These are phyloP conservation scores for Nepenthes gracilis DNA, from an alignment of 148 eudicot genomes.

Conservation along the genomic window DNA sequence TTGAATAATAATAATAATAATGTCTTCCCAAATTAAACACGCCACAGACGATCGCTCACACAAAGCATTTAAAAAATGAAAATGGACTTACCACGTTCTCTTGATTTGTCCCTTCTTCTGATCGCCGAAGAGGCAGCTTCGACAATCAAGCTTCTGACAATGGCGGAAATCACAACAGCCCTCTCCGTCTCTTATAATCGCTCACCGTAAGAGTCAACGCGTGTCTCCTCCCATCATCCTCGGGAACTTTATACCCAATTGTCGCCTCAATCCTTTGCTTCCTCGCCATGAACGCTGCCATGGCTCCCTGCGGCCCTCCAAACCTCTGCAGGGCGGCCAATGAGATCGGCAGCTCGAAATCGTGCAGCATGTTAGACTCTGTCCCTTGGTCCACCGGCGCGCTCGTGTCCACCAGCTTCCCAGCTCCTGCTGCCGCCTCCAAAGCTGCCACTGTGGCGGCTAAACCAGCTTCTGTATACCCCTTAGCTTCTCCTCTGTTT, in stretches of 20 bases:
- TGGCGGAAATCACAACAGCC: conserved; percentile 16
- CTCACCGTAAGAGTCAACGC: conserved; percentile 77
- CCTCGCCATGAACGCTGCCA: conserved; percentile 79
- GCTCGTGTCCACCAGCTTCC: conserved; percentile 84
- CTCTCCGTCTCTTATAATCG: conserved; percentile 90
- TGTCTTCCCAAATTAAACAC: too few relatives aligned
- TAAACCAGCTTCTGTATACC: conserved; percentile 22
- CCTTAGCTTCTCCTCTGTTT: conserved; percentile 3
- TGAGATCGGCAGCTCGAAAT: conserved; percentile 83
- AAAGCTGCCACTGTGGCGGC: conserved; percentile 75
- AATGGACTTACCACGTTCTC: too few relatives aligned
- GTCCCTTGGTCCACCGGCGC: conserved; percentile 96
- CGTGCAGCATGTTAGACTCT: conserved; percentile 51
- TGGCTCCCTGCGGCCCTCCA: conserved; percentile 76
- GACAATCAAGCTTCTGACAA: too few relatives aligned
- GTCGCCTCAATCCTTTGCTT: conserved; percentile 80
- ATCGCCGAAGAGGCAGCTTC: too few relatives aligned
- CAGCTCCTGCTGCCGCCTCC: conserved; percentile 90
- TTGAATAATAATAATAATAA: too few relatives aligned
- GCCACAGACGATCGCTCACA: too few relatives aligned
- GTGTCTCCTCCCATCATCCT: conserved; percentile 88
- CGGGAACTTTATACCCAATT: conserved; percentile 64
- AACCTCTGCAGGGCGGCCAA: conserved; percentile 50
- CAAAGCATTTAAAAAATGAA: too few relatives aligned
- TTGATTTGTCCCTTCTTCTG: too few relatives aligned